A percentile compares a stretch with the other conserved stretches of the same genome.
Evolutionary conservation across 139 green algal genomes (phyloP).

Genomic region (Haematococcus lacustris): DNA sequence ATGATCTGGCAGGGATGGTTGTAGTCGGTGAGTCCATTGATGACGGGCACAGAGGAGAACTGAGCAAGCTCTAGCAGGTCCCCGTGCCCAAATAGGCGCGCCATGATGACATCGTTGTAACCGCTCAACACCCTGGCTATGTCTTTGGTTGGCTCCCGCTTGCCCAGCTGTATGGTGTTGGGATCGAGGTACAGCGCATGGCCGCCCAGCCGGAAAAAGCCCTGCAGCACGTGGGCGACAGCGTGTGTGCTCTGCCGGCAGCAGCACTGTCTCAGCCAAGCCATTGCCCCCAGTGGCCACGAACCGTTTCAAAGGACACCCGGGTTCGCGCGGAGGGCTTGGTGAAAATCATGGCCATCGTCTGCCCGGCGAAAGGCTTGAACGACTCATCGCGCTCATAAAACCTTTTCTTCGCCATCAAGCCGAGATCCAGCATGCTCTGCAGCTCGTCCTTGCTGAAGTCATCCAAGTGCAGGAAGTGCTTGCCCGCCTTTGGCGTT

Average conservation of each 20-base stretch:
- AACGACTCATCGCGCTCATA: conserved; percentile 73
- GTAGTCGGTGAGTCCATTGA: conserved; percentile 99
- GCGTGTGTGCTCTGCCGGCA: too few species aligned
- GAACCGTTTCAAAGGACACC: conserved; percentile 95
- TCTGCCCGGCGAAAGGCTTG: conserved; percentile 87
- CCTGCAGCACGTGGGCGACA: too few species aligned
- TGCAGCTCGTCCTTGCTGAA: conserved; percentile 81
- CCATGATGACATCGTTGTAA: conserved; percentile 99
- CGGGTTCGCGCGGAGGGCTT: conserved; percentile 95
- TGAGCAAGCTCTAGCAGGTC: conserved; percentile 88
- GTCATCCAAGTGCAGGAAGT: conserved; percentile 96
- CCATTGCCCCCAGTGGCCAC: too few species aligned
- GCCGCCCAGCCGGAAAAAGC: conserved; percentile 88
- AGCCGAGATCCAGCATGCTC: conserved; percentile 74
- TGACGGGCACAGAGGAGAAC: conserved; percentile 75
- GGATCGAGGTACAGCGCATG: conserved; percentile 63
- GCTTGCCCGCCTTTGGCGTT: conserved; percentile 39
- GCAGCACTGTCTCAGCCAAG: too few species aligned
- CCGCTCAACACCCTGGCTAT: conserved; percentile 84
- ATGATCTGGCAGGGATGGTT: conserved; percentile 99
- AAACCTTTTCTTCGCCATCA: conserved; percentile 75
- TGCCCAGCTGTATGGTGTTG: conserved; percentile 86
- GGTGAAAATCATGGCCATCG: conserved; percentile 98
- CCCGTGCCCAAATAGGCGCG: conserved; percentile 89
- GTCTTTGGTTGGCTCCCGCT: conserved; percentile 92